A percentile compares a stretch with the other conserved stretches of the same genome.
These are phyloP conservation scores for Baorangia bicolor DNA, from an alignment of 768 basidiomycete species.

Conservation along the genomic window DNA sequence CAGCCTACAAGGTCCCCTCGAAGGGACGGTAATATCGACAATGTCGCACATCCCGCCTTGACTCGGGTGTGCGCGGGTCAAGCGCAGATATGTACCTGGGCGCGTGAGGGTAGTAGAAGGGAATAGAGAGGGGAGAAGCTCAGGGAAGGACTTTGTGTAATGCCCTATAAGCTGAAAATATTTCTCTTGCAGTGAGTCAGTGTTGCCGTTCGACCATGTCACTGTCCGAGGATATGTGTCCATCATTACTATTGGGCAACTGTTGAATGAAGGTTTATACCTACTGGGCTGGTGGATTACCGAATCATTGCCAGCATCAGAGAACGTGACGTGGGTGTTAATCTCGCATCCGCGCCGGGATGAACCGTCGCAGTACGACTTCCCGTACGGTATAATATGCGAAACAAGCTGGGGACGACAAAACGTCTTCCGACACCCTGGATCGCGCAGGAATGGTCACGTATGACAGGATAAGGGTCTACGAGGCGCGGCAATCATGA, in stretches of 20 bases:
- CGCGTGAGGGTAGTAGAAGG: neutral
- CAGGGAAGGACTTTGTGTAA: conserved; percentile 16
- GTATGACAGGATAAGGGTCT: conserved; percentile 91
- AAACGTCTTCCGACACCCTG: conserved; percentile 47
- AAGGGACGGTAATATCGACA: neutral
- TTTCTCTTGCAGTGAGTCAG: neutral
- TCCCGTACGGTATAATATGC: conserved; percentile 80
- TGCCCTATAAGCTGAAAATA: conserved; percentile 6
- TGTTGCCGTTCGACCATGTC: neutral
- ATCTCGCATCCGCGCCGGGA: conserved; percentile 92
- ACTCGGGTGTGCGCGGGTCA: neutral
- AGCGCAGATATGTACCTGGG: conserved; percentile 7
- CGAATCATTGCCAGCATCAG: neutral
- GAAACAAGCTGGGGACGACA: conserved; percentile 73
- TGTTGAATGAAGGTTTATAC: neutral
- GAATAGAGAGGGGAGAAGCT: neutral
- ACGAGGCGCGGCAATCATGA: neutral
- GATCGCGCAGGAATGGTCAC: conserved; percentile 86
- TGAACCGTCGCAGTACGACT: conserved; percentile 79
- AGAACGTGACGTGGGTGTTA: conserved; percentile 28
- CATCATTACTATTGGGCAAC: neutral
- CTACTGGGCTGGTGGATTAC: neutral
- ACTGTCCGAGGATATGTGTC: too few relatives aligned
- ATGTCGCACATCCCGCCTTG: neutral
- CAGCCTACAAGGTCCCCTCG: neutral